Base-by-base conservation (phyloP, 208 protist species). In the Borovskyia barvae region DNA sequence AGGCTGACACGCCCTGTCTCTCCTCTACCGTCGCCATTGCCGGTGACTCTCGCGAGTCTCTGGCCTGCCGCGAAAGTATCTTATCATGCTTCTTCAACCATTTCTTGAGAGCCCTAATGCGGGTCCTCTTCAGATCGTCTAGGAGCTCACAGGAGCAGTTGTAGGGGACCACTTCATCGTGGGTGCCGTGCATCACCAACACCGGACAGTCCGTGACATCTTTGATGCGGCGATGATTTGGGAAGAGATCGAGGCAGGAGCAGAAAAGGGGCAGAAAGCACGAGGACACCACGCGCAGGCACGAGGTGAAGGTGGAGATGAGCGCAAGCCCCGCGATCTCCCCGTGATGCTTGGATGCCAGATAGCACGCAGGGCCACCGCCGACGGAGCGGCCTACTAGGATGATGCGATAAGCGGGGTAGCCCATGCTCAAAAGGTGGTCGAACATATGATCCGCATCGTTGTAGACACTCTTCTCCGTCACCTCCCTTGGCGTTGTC, bases 351-450 rank as follows among this genome's bases (percentile, higher is more conserved):
- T 87, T 75, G 51, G 77, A 33, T 11, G 85, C 85, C 25, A 93
- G 60, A 50, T 90, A 93, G 62, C 74, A 88, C 7, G 85, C 64
- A 2, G 85, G 82, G 0, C 85, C 85, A 7, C 85, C 85, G 22
- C 85, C 85, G 51, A 93, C 71, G n/a, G 80, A 90, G 43, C 82
- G 82, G 30, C 85, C 85, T 42, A 90, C 79, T 1, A 93, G 45
- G 32, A 93, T 42, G 24, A 90, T 79, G 19, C 45, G 63, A 39
- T 62, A 29, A 5, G 74, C 63, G 4, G 53, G 37, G 71, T 82
- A 83, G 42, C 75, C 66, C 1, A 83, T 35, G 15, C 33, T 37
- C 2, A 57, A 55, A 26, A 90, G 19, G 48, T 87, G 64, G 19
- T 26, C 43, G 54, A 84, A 93, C 51, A 93, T 80, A 43, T 63